A percentile compares a stretch with the other conserved stretches of the same genome.
phyloP scores from a whole-genome alignment of 139 green algal genomes.

The Chlamydomonas sp. region DNA sequence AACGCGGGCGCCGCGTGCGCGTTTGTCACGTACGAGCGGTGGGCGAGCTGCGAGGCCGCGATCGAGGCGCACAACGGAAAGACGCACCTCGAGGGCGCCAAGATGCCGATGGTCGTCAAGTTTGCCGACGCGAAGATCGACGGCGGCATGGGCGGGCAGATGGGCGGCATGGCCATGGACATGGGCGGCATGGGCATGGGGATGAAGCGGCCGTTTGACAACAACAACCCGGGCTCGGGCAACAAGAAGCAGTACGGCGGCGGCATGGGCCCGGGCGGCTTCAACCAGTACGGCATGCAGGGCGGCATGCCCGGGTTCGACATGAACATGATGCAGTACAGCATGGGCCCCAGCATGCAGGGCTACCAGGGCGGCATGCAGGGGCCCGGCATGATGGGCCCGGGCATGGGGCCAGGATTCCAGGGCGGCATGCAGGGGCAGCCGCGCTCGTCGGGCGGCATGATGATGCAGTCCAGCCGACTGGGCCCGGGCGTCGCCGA shows the following conservation, averaged over 20 bases:
- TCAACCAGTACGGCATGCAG: neutral
- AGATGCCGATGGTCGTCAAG: conserved; percentile 76
- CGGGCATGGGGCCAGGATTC: conserved; percentile 7
- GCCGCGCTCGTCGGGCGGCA: neutral
- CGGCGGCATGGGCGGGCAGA: neutral
- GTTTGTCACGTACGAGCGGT: conserved; percentile 72
- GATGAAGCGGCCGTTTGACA: conserved; percentile 10
- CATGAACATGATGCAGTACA: neutral
- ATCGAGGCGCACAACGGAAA: conserved; percentile 65
- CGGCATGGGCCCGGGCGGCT: neutral
- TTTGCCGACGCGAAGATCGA: conserved; percentile 72
- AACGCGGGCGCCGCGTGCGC: conserved; percentile 59
- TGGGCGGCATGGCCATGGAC: conserved; percentile 12
- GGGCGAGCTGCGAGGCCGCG: conserved; percentile 63
- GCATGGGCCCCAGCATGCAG: neutral
- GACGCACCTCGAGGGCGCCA: conserved; percentile 50
- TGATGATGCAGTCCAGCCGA: conserved; percentile 1
- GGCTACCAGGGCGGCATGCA: conserved; percentile 9
- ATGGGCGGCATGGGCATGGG: conserved; percentile 13
- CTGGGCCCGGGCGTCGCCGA: neutral
- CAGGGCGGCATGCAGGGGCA: conserved; percentile 13
- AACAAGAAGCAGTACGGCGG: conserved; percentile 25
- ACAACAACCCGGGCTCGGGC: neutral
- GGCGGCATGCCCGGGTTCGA: neutral
- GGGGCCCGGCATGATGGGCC: conserved; percentile 15